These are phyloP conservation scores for Quercus mongolica DNA, from an alignment of 306 rosid genomes.

Conservation along the genomic window DNA sequence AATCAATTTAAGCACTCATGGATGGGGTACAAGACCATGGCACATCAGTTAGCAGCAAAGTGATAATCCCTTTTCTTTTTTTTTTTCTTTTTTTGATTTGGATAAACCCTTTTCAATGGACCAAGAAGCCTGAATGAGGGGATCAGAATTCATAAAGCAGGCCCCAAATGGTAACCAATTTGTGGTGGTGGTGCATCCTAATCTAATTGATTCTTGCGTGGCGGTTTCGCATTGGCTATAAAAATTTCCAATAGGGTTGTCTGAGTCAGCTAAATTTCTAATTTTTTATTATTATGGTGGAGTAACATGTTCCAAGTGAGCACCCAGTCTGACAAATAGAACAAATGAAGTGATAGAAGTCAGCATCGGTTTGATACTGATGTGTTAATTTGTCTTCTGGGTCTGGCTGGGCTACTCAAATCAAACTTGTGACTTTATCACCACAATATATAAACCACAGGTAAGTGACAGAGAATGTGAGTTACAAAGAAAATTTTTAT, in stretches of 20 bases:
- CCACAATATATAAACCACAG: no score
- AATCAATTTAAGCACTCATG: not conserved
- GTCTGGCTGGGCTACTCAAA: no score
- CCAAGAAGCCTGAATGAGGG: not conserved
- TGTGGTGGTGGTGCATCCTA: constrained; percentile 30
- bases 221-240: constrained; percentile 5
- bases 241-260: not conserved
- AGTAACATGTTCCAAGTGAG: constrained; percentile 12
- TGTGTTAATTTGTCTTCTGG: not conserved
- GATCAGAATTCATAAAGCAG: not conserved
- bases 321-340: not conserved
- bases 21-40: not conserved
- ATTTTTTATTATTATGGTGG: not conserved
- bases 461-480: no score
- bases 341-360: not conserved
- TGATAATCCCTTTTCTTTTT: not conserved
- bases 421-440: no score
- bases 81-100: no score
- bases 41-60: not conserved
- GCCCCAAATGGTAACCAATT: not conserved
- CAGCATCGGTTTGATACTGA: not conserved
- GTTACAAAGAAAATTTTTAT: no score
- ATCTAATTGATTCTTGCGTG: constrained; percentile 8
- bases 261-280: constrained; percentile 7
- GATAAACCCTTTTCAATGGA: not conserved